Evolutionary conservation across 2,329 filamentous ascomycete species (phyloP).

Genomic region (Hymenoscyphus fraxineus): DNA sequence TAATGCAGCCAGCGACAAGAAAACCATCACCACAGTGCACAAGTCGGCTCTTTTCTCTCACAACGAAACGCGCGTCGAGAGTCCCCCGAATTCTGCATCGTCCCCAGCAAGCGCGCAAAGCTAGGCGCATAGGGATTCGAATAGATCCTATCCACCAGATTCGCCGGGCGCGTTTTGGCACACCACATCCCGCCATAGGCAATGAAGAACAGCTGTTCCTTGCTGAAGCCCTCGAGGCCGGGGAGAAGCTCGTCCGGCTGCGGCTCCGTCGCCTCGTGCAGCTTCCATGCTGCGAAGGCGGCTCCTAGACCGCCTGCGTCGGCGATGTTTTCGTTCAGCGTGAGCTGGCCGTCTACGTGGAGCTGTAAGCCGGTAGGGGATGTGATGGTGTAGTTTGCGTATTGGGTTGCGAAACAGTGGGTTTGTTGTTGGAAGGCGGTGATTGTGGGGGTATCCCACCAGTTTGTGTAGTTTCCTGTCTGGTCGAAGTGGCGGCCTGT

Average conservation of each 20-base stretch:
- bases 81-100: conserved; percentile 62
- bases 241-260: conserved; percentile 49
- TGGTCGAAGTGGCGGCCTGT: conserved; percentile 63
- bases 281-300: conserved; percentile 62
- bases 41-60: conserved; percentile 59
- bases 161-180: conserved; percentile 56
- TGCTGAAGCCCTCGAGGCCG: conserved; percentile 58
- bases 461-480: conserved; percentile 60
- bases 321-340: conserved; percentile 67
- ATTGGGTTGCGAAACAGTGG: conserved; percentile 65
- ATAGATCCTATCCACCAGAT: conserved; percentile 53
- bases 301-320: conserved; percentile 64
- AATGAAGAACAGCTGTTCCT: conserved; percentile 68
- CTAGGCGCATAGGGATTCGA: conserved; percentile 63
- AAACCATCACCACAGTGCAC: conserved; percentile 60
- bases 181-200: conserved; percentile 64
- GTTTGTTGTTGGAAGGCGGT: conserved; percentile 54
- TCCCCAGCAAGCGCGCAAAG: conserved; percentile 56
- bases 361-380: conserved; percentile 50
- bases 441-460: conserved; percentile 63
- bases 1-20: too few species aligned
- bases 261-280: conserved; percentile 41
- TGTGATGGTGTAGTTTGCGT: conserved; percentile 55
- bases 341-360: conserved; percentile 59
- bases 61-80: conserved; percentile 67